Evolutionary conservation across 805 yeast species (phyloP), one percentile per base, ranked within the genome.

Genomic region (Wickerhamiella allomyrinae): DNA sequence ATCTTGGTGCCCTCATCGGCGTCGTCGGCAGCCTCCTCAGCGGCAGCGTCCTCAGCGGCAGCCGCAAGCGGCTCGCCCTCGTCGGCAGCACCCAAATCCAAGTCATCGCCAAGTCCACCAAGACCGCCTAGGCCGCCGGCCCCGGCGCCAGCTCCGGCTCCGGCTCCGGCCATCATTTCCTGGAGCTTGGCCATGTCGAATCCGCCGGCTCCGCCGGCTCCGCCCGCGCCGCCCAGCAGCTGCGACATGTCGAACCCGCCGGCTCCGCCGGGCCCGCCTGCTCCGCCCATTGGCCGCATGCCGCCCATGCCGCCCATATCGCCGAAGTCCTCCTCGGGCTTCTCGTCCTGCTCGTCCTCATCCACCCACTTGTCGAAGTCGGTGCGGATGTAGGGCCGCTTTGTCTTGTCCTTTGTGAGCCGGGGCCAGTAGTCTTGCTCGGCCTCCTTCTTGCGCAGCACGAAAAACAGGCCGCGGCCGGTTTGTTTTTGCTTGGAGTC

Each of bases 351-450:
- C 65, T 89, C 98, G 58, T 89, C 98, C 67, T 89, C 97, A 58
- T 89, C 98, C 33, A 83, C 94, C 98, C 98, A 89, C 62, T 79
- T 83, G 67, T 87, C 95, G 58, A 89, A 89, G 58, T 89, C 97
- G 11, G 98, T 89, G 69, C 83, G 82, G 59, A 89, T 74, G 63
- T 73, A 83, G 50, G 77, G 84, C 47, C 71, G 73, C 59, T 78
- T 85, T 56, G 73, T 69, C 67, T 86, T 84, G 55, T 81, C 87
- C 65, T 86, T 87, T 43, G 87, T 80, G 59, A 89, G 71, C 58
- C 97, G 76, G 53, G 98, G 97, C 98, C 98, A 89, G 70, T 63
- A 89, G 58, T 86, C 96, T 45, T 67, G 74, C 51, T 73, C 68
- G 19, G 70, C 59, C 43, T 72, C 74, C 57, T 73, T 72, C 73